Evolutionary conservation across 1,284 basidiomycete species (phyloP), one percentile per base, ranked within the genome.

Genomic region (Fomes fomentarius): DNA sequence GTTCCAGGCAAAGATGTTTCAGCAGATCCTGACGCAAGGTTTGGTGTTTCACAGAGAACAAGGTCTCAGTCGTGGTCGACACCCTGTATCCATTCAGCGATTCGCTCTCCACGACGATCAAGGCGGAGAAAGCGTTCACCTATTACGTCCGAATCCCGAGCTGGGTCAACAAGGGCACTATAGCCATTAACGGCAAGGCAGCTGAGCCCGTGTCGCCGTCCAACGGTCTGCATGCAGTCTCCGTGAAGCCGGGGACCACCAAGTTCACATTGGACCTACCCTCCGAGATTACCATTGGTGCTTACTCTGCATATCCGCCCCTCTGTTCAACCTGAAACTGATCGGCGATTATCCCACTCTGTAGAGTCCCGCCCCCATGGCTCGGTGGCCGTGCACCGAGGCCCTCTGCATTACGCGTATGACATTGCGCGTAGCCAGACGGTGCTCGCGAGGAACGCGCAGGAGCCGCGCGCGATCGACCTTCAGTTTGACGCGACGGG

Each of bases 11-110:
- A 22, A 30, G 6, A 9, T 4, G 37, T 46, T 38, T 19, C 38
- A 41, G 25, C 22, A 4, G 17, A 22, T 33, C 41, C 38, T 38
- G 2, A 53, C 43, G n/a, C 38, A 26, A 17, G 21, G 25, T 40
- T 25, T 11, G 24, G 38, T 56, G 53, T 39, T 47, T 46, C 47
- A 28, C 47, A 80, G 78, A 64, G 6, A 82, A 82, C 62, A 62
- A 63, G 31, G 80, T 83, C 15, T 74, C 74, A 8, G 78, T 71
- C 21, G 70, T 60, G 11, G 80, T 82, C n/a, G 76, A 79, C 54
- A 84, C 81, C 2, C 62, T 79, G 28, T 84, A 85, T 61, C 82
- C 83, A 2, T 85, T 84, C 72, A 75, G 78, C 47, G 81, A 84
- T 61, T 74, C 69, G 1, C 66, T 84, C 14, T 76, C 72, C 6